Base-by-base conservation (phyloP, 192 early-diverging fungal species). In the Pecoramyces ruminantium region DNA sequence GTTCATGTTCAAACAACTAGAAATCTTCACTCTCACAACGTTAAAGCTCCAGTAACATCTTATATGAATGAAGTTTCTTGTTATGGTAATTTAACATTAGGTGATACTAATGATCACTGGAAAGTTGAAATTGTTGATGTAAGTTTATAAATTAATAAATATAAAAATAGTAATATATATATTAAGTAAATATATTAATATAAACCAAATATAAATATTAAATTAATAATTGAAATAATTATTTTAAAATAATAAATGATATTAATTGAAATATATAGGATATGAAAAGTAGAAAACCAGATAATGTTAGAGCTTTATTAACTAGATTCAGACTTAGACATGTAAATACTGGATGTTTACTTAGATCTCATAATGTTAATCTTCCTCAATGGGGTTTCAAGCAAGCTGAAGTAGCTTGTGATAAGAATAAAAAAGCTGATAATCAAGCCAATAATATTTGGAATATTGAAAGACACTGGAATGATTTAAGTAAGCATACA, bases 71-170 rank as follows among this genome's bases (percentile, higher is more conserved):
- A 90, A 85, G 88, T 88, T 29, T 85, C 85, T 1, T 85, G 84
- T 77, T 90, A 90, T 79, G 89, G 89, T 27, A 84, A 84, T 89
- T 88, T 6, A 94, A 92, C 84, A 83, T 86, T 29, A 67, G 96
- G 97, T 51, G 96, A 98, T 83, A 87, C 92, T 40, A 98, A 98
- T 82, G 96, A 98, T 87, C 89, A 93, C 85, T 98, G 94, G 95
- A 88, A 90, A 38, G 88, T 98, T 14, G 92, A 95, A 82, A 93
- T 96, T 78, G 82, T 90, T 28, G 34, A 58, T 11, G 80, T 67
- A 67, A 67, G 51, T 67, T 39, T 39, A 39, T 34, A 11, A 34
- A 34, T 6, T 34, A 34, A 34, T 34, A 6, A 6, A 34, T 34
- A 6, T 34, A 34, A 34, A 34, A n/a, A n/a, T n/a, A n/a, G n/a